These are phyloP conservation scores for Francoa sonchifolia DNA, from an alignment of 441 rosid species.

Conservation along the genomic window DNA sequence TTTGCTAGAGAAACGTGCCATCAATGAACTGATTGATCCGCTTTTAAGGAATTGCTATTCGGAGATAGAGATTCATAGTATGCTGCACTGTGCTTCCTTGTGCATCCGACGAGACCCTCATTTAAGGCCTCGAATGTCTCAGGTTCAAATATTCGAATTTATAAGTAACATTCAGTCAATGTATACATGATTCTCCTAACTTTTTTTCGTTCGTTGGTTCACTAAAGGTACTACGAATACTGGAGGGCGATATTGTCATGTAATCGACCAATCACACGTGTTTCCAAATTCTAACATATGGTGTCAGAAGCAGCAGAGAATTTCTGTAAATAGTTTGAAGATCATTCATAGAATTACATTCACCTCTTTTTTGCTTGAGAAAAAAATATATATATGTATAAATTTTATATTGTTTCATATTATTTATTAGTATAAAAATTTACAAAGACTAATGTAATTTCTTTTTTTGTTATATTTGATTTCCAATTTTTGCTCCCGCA, in stretches of 20 bases:
- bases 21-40: constrained; percentile 70
- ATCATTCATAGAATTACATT: too few relatives aligned
- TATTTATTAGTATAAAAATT: too few relatives aligned
- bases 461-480: too few relatives aligned
- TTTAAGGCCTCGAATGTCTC: constrained; percentile 92
- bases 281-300: background rate
- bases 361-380: too few relatives aligned
- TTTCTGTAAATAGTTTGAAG: too few relatives aligned
- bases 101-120: constrained; percentile 85
- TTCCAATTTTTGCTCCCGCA: too few relatives aligned
- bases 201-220: background rate
- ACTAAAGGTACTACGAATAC: constrained; percentile 67
- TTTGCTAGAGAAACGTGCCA: constrained; percentile 62
- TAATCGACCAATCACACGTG: constrained; percentile 8
- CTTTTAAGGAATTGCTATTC: constrained; percentile 40
- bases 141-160: constrained; percentile 41
- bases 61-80: constrained; percentile 67
- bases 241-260: constrained; percentile 54
- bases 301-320: background rate
- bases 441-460: too few relatives aligned
- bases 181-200: background rate
- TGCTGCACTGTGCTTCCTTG: constrained; percentile 85
- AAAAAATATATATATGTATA: too few relatives aligned
- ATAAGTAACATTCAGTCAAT: background rate
- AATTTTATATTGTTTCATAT: too few relatives aligned